Conservation (phyloP, 2,329 filamentous ascomycete genomes). For the Calonectria multiphialidica region DNA sequence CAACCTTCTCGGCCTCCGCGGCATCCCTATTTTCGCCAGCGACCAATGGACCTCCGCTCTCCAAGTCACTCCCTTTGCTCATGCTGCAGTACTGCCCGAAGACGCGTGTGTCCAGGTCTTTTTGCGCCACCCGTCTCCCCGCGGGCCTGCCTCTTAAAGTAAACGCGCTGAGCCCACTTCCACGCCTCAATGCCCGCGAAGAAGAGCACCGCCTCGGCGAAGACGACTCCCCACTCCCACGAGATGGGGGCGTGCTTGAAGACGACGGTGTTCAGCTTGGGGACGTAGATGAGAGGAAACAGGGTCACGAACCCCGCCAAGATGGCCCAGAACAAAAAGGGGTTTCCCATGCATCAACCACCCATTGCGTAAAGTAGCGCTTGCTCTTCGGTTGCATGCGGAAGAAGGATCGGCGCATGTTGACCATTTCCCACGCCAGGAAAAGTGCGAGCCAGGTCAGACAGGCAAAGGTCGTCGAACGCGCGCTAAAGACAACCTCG, state of each 20-base stretch:
- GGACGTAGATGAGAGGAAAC: slow-evolving; percentile 67
- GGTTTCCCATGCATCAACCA: slow-evolving; percentile 76
- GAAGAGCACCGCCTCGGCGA: slow-evolving; percentile 66
- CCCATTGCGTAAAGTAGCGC: slow-evolving; percentile 74
- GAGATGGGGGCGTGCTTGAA: slow-evolving; percentile 69
- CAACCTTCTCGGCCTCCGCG: not conserved
- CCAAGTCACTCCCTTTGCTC: slow-evolving; percentile 36
- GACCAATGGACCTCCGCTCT: slow-evolving; percentile 13
- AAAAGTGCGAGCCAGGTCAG: slow-evolving; percentile 82
- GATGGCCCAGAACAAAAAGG: slow-evolving; percentile 76
- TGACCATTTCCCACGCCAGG: slow-evolving; percentile 81
- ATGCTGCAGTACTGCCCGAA: slow-evolving; percentile 49
- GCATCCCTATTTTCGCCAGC: not conserved
- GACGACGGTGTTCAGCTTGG: slow-evolving; percentile 66
- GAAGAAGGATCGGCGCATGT: slow-evolving; percentile 79
- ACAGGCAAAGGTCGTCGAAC: slow-evolving; percentile 78
- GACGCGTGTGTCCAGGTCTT: slow-evolving; percentile 47
- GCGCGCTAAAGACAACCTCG: slow-evolving; percentile 74
- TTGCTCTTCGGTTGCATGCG: slow-evolving; percentile 75
- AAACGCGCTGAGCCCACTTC: slow-evolving; percentile 68
- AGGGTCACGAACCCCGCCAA: slow-evolving; percentile 58
- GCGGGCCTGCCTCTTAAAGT: slow-evolving; percentile 48
- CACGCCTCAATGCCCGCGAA: slow-evolving; percentile 68
- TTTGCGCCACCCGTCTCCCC: slow-evolving; percentile 31
- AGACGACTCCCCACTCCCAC: slow-evolving; percentile 73